Conservation (phyloP, 768 basidiomycete species). For the Amyloporia xantha region DNA sequence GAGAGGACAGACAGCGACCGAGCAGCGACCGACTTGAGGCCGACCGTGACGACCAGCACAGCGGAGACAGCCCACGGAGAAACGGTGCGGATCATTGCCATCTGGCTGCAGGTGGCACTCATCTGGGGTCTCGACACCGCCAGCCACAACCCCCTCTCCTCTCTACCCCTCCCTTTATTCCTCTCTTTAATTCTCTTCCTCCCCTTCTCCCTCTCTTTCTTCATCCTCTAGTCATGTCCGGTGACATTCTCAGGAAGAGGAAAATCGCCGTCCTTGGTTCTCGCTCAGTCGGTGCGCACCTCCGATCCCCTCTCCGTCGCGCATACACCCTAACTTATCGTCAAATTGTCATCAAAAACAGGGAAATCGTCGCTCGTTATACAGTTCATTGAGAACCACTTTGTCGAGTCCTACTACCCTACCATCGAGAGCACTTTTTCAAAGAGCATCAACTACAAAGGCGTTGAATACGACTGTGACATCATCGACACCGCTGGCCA, state of each 20-base stretch:
- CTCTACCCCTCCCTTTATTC: constrained; percentile 13
- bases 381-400: constrained; percentile 90
- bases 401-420: constrained; percentile 90
- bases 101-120: not conserved
- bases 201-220: constrained; percentile 2
- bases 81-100: constrained; percentile 25
- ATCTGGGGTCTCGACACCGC: constrained; percentile 5
- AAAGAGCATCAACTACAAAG: constrained; percentile 83
- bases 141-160: not conserved
- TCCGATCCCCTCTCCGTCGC: constrained; percentile 7
- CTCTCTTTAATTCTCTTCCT: constrained; percentile 6
- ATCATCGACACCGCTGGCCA: constrained; percentile 98
- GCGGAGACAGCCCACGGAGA: constrained; percentile 13
- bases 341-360: constrained; percentile 28
- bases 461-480: constrained; percentile 90
- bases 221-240: constrained; percentile 23
- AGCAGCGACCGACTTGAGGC: too few species aligned
- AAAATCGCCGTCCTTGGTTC: constrained; percentile 87
- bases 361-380: constrained; percentile 92
- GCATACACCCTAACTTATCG: constrained; percentile 3
- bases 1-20: not conserved
- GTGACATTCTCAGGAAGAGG: constrained; percentile 59
- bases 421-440: constrained; percentile 88
- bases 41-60: not conserved
- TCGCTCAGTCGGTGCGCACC: constrained; percentile 75